phyloP scores from a whole-genome alignment of 345 rosid genomes.

The Salix dunnii region DNA sequence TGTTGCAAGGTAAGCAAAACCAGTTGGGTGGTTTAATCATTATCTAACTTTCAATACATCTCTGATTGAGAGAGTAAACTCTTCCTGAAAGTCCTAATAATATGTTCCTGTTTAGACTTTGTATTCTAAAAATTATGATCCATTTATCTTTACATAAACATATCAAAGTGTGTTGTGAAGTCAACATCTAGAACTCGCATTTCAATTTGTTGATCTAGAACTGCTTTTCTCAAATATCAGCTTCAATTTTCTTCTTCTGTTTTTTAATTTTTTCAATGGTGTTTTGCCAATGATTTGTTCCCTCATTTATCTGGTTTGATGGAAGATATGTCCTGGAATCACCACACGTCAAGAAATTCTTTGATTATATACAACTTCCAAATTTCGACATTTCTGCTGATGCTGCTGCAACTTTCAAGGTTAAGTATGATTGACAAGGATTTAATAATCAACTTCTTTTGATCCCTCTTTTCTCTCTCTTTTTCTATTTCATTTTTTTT shows the following conservation, averaged over 20 bases:
- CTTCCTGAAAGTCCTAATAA: neutral
- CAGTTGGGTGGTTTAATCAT: neutral
- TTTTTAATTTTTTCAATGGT: neutral
- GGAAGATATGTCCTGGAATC: conserved; percentile 89
- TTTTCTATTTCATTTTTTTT: neutral
- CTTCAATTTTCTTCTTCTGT: neutral
- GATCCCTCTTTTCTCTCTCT: neutral
- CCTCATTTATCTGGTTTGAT: conserved; percentile 14
- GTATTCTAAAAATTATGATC: neutral
- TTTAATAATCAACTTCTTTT: neutral
- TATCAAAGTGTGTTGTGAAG: neutral
- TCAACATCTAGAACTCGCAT: neutral
- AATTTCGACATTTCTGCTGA: conserved; percentile 96
- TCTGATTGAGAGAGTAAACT: neutral
- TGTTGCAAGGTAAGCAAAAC: conserved; percentile 70
- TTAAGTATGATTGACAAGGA: conserved; percentile 19
- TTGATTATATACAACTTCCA: conserved; percentile 86
- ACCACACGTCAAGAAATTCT: conserved; percentile 78
- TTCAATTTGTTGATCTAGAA: neutral
- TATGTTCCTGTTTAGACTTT: neutral
- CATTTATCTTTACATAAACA: neutral
- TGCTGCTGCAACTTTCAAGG: conserved; percentile 99
- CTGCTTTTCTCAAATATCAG: neutral
- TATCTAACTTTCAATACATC: neutral
- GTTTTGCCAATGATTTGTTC: neutral